Conservation (phyloP, 2,329 filamentous ascomycete genomes). For the Aspergillus spinulosporus region DNA sequence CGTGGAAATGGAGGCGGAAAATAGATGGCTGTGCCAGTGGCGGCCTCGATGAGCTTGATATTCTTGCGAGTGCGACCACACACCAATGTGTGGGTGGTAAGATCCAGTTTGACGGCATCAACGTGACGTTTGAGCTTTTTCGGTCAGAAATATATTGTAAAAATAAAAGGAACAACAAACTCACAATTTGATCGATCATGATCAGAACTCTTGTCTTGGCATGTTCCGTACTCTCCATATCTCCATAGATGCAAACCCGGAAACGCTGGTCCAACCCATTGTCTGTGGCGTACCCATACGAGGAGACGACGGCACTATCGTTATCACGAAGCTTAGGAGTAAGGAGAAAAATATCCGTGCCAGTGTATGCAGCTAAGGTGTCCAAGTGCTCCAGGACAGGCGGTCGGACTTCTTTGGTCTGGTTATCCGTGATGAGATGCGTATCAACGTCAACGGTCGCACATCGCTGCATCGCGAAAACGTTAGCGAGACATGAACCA, state of each 20-base stretch:
- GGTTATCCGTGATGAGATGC: slow-evolving; percentile 79
- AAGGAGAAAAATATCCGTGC: slow-evolving; percentile 93
- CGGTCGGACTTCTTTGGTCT: slow-evolving; percentile 66
- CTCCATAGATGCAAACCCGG: slow-evolving; percentile 90
- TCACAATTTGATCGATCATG: slow-evolving; percentile 92
- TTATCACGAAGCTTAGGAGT: slow-evolving; percentile 82
- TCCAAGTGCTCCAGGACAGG: slow-evolving; percentile 83
- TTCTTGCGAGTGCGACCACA: slow-evolving; percentile 94
- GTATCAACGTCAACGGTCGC: slow-evolving; percentile 92
- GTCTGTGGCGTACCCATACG: slow-evolving; percentile 73
- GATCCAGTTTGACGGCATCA: slow-evolving; percentile 77
- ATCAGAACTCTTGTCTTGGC: slow-evolving; percentile 95
- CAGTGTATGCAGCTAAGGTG: slow-evolving; percentile 80
- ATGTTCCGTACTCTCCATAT: slow-evolving; percentile 92
- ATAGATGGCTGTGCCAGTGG: slow-evolving; percentile 95
- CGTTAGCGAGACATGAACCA: slow-evolving; percentile 26
- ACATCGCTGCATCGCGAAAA: slow-evolving; percentile 65
- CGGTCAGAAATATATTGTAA: slow-evolving; percentile 20
- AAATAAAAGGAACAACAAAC: slow-evolving; percentile 18
- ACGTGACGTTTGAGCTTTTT: slow-evolving; percentile 59
- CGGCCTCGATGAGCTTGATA: slow-evolving; percentile 95
- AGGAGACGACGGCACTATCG: slow-evolving; percentile 71
- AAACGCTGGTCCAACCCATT: slow-evolving; percentile 84
- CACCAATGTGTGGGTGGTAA: slow-evolving; percentile 85
- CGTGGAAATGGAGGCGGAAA: slow-evolving; percentile 93